These are phyloP conservation scores for Rubroboletus pulcherrimus DNA, from an alignment of 768 basidiomycete species.

Conservation along the genomic window DNA sequence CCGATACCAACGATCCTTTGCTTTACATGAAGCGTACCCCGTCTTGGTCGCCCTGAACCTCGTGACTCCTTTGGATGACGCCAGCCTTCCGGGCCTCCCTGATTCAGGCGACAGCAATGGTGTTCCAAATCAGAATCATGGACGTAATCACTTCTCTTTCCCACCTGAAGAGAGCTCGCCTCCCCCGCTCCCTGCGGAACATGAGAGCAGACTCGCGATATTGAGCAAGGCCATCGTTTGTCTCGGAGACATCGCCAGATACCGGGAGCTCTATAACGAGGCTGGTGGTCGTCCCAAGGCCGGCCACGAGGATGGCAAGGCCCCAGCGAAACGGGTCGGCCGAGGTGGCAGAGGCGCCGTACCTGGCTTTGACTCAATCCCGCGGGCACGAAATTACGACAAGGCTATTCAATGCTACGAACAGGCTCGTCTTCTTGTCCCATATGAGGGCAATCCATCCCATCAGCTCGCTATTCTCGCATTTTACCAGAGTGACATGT, in stretches of 20 bases:
- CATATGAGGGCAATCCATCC: conserved; percentile 89
- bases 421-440: conserved; percentile 76
- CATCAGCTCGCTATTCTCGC: conserved; percentile 95
- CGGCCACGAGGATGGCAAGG: conserved; percentile 58
- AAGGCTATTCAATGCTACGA: conserved; percentile 81
- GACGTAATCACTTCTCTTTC: conserved; percentile 61
- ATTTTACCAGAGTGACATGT: conserved; percentile 79
- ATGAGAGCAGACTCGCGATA: conserved; percentile 63
- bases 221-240: conserved; percentile 87
- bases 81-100: conserved; percentile 21
- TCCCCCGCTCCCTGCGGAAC: conserved; percentile 32
- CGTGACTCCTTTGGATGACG: conserved; percentile 38
- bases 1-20: conserved; percentile 70
- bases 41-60: conserved; percentile 59
- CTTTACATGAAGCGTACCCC: conserved; percentile 58
- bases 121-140: conserved; percentile 27
- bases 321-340: conserved; percentile 35
- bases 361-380: conserved; percentile 39
- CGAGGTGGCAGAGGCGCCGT: conserved; percentile 49
- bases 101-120: conserved; percentile 22
- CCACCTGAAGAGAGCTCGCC: conserved; percentile 53
- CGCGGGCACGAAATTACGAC: conserved; percentile 65
- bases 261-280: conserved; percentile 87
- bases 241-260: conserved; percentile 91
- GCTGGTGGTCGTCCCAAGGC: conserved; percentile 58